A percentile compares a stretch with the other conserved stretches of the same genome.
Evolutionary conservation across 768 basidiomycete genomes (phyloP).

Genomic region (Hortiboletus flavorubellus): DNA sequence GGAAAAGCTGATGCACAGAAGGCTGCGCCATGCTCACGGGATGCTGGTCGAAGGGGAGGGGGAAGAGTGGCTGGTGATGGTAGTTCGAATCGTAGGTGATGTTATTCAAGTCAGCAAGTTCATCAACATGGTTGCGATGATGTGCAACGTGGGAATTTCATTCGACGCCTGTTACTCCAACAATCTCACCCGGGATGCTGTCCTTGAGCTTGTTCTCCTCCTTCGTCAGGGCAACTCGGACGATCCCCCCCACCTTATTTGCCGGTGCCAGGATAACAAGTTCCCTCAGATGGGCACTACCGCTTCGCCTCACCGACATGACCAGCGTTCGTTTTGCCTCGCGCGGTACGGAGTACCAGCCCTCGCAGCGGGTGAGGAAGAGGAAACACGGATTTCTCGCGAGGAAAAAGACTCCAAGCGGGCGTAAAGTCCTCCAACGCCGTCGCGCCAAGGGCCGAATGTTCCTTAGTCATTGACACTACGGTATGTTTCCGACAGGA

Average conservation of each 20-base stretch:
- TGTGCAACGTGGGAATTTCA: conserved; percentile 19
- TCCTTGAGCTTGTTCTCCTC: conserved; percentile 17
- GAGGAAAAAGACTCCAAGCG: conserved; percentile 62
- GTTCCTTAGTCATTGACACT: conserved; percentile 70
- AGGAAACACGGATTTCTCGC: conserved; percentile 89
- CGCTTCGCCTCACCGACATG: conserved; percentile 18
- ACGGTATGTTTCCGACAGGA: conserved; percentile 10
- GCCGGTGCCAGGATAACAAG: conserved; percentile 11
- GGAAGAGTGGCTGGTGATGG: not conserved
- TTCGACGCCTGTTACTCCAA: not conserved
- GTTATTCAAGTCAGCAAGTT: not conserved
- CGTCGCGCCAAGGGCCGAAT: conserved; percentile 74
- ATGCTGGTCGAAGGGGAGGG: not conserved
- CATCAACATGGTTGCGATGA: not conserved
- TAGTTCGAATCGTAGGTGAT: not conserved
- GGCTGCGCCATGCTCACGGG: conserved; percentile 40
- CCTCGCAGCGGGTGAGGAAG: conserved; percentile 92
- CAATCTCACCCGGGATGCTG: conserved; percentile 9
- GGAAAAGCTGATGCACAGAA: conserved; percentile 76
- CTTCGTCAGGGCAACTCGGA: conserved; percentile 22
- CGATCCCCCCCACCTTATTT: conserved; percentile 16
- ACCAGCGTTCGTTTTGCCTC: conserved; percentile 50
- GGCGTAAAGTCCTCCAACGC: conserved; percentile 68
- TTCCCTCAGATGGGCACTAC: conserved; percentile 22
- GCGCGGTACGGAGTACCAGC: conserved; percentile 91